Evolutionary conservation across 192 early-diverging fungal genomes (phyloP), one percentile per base, ranked within the genome.

Genomic region (Funneliformis mosseae): DNA sequence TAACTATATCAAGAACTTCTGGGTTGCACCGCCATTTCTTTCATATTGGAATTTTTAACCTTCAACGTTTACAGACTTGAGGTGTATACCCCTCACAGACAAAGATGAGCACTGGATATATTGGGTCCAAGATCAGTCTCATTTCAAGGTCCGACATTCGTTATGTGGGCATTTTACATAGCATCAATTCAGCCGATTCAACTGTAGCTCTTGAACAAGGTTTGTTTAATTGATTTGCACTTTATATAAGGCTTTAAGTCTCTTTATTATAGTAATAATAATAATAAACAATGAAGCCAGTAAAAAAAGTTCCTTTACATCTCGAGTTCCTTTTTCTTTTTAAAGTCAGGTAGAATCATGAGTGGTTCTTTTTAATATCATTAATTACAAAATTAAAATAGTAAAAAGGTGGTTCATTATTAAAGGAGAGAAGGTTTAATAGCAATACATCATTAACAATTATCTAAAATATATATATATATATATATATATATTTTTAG

Each of bases 181-280:
- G 90, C 61, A 93, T 99, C 77, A 94, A 98, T 89, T 92, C 93
- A 74, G 82, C 88, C 11, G 93, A 96, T 76, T 92, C 93, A 60
- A 95, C 96, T 27, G 94, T 99, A 48, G 90, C 96, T n/a, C 90
- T 99, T 59, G 92, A 93, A 78, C 89, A 97, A 85, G 95, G 95
- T 95, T 82, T 80, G 76, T 28, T 41, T 68, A 28, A 21, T 8
- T 21, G 0, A 23, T n/a, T 64, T 71, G 3, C 16, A 12, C 50
- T 73, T 63, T 25, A 33, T 23, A 8, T 33, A 16, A 27, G 63
- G 59, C 16, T 50, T 50, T 16, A 55, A 55, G 16, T 55, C 6
- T 55, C 50, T 55, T 21, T 21, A 7, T 55, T 18, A 7, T 21
- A 7, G 16, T 6, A 55, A 55, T 55, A 55, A 55, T 21, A 21